Conservation (phyloP, 306 rosid genomes). For the Vigna trinervia region DNA sequence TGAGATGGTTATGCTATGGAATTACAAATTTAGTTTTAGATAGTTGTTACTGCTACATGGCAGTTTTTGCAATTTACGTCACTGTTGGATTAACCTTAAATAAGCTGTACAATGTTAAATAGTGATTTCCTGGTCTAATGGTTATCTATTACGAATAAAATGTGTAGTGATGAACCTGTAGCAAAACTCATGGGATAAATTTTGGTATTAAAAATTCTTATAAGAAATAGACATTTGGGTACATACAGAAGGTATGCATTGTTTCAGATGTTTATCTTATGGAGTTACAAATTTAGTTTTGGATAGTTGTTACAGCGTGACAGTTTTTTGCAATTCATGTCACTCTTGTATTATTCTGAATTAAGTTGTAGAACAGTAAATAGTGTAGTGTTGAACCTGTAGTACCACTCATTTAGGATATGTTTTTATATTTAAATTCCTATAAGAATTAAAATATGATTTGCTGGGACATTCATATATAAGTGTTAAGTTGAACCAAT, state of each 20-base stretch:
- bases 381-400: constrained; percentile 21
- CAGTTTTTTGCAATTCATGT: neutral
- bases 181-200: neutral
- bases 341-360: constrained; percentile 13
- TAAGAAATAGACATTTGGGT: constrained; percentile 58
- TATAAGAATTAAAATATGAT: constrained; percentile 7
- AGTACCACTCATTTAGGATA: neutral
- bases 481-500: neutral
- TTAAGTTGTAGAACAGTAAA: neutral
- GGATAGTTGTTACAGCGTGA: neutral
- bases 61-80: neutral
- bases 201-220: neutral
- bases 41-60: constrained; percentile 7
- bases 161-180: constrained; percentile 18
- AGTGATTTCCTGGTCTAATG: constrained; percentile 23
- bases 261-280: constrained; percentile 38
- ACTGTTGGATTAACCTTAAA: constrained; percentile 22
- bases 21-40: constrained; percentile 32
- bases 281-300: constrained; percentile 34
- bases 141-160: constrained; percentile 11
- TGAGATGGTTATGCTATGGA: constrained; percentile 37
- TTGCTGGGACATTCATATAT: constrained; percentile 9
- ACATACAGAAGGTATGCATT: constrained; percentile 75
- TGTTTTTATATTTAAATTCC: constrained; percentile 1
- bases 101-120: constrained; percentile 1